Evolutionary conservation across 495 filamentous ascomycete species (phyloP), one percentile per base, ranked within the genome.

Genomic region (Neurospora tetraspora): DNA sequence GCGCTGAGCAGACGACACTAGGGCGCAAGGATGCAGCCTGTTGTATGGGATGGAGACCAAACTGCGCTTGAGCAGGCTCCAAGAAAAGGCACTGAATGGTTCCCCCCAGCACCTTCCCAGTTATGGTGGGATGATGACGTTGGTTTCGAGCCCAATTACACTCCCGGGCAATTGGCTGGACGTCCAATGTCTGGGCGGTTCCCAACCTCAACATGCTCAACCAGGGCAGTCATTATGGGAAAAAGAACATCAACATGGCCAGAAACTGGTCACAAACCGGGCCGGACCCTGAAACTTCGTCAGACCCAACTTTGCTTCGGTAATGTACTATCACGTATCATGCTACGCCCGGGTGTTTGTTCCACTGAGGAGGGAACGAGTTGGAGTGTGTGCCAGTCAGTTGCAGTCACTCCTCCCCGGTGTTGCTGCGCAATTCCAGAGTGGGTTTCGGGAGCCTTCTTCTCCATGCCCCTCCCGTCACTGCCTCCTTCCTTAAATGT

Each of bases 91-190:
- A 61, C 23, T 61, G 70, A 71, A 37, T 53, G 31, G 45, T 59
- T 27, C 47, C 47, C 47, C 47, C 47, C 47, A 59, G 47, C 20
- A 59, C 47, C 47, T 59, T 59, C 47, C 47, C 47, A 59, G 47
- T 59, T 34, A 65, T 78, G 82, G 82, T 82, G 75, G 80, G 81
- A 84, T 84, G 82, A 85, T 80, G 81, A 83, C 78, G 83, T 83
- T 83, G 80, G 81, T 81, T 79, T 80, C 75, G 71, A 74, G 74
- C 72, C 77, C 75, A 77, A 76, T 72, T 71, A 76, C 74, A 38
- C 74, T 70, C 74, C 72, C 73, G 72, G 74, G 70, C 77, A 77
- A 80, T 78, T 81, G 77, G 78, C 77, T 65, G 53, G 53, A 36
- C 23, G 53, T 65, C 53, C 53, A 65, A 65, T 59, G 47, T 27